These are phyloP conservation scores for Rhodamnia rubescens DNA, from an alignment of 345 rosid genomes.

Conservation along the genomic window DNA sequence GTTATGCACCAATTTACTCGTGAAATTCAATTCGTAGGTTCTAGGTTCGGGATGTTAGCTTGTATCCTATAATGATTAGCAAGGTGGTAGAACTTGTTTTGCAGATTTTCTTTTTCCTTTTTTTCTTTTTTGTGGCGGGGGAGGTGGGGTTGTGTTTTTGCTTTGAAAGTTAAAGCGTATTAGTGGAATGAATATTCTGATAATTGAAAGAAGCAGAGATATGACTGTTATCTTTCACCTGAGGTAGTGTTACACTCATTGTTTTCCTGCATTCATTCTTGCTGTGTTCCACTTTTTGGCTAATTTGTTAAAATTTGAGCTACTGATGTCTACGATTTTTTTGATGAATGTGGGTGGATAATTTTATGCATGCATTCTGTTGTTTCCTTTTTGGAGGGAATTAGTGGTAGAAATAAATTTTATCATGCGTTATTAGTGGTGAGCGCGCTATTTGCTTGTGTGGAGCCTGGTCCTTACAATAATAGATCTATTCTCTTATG, in stretches of 20 bases:
- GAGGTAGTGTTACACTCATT: background rate
- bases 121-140: background rate
- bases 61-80: background rate
- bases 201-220: background rate
- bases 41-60: background rate
- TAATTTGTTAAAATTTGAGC: background rate
- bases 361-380: background rate
- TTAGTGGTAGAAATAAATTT: background rate
- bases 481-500: background rate
- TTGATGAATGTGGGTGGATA: background rate
- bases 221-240: background rate
- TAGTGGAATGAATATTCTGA: background rate
- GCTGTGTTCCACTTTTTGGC: background rate
- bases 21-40: background rate
- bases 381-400: background rate
- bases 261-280: background rate
- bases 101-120: background rate
- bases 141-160: background rate
- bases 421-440: background rate
- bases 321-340: background rate
- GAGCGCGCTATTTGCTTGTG: background rate
- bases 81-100: background rate
- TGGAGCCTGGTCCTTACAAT: background rate
- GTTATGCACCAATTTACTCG: background rate
- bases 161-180: background rate